Evolutionary conservation across 179 eudicot genomes (phyloP), one percentile per base, ranked within the genome.

Genomic region (Patellifolia procumbens): DNA sequence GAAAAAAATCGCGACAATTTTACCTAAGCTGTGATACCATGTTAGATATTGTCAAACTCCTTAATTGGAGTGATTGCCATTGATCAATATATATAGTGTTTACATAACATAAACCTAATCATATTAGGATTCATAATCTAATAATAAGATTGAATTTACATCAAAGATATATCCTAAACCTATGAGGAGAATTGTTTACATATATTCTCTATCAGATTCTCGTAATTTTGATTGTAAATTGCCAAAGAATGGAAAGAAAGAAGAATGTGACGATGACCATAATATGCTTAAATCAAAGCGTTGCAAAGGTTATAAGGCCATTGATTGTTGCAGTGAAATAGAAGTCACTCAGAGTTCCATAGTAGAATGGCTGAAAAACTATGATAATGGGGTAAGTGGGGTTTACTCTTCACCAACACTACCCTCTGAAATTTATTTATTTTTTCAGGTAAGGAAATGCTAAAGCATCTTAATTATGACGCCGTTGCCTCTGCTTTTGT

Each of bases 231-330:
- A 70, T 68, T 51, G 52, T 37, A 76, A n/a, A 56, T 69, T 69
- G 46, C 61, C 66, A 22, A 70, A 75, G 24, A 73, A 52, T 53
- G 68, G 53, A 55, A 78, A 28, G 75, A 65, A 37, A 66, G 81
- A 75, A 19, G 78, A 46, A 75, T 64, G 48, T 61, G 78, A 35
- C 67, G 49, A 31, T 68, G 61, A 24, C 12, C 63, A 66, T 43
- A 84, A 81, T 66, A 67, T 59, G 66, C 55, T 48, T 26, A 62
- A 60, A 66, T 69, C 81, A 8, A 89, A 89, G 75, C 91, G 91
- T 52, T 81, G 45, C 42, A 89, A 85, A 72, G 66, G 80, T 68
- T 79, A 82, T 26, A 77, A 80, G 24, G 83, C 48, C 56, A 78
- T 48, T 74, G 52, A 59, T 32, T 0, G 35, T 22, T 26, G 55